Evolutionary conservation across 768 basidiomycete genomes (phyloP).

Genomic region (Tylopilus plumbeoviolaceoides): DNA sequence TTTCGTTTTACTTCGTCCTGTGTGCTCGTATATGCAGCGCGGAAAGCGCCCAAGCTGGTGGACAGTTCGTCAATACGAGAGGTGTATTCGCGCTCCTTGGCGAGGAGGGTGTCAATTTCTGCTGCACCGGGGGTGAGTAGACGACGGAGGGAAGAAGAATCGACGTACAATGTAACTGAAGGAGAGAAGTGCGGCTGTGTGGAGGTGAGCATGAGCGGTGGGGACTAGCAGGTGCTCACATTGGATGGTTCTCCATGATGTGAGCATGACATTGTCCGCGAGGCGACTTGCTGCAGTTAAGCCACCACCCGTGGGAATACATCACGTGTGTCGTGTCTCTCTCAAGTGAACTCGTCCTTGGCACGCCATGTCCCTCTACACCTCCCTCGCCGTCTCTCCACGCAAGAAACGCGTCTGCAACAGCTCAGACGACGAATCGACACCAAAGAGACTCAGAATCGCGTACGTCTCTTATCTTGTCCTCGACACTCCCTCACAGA

Average conservation of each 20-base stretch:
- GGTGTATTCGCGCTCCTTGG: conserved; percentile 21
- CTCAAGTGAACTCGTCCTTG: background rate
- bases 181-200: conserved; percentile 3
- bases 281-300: background rate
- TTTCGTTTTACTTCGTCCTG: conserved; percentile 21
- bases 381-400: conserved; percentile 58
- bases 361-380: conserved; percentile 14
- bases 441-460: conserved; percentile 66
- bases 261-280: background rate
- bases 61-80: conserved; percentile 21
- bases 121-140: conserved; percentile 7
- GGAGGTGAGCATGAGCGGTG: background rate
- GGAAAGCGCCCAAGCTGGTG: conserved; percentile 24
- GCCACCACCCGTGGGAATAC: conserved; percentile 13
- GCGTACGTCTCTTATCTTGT: conserved; percentile 33
- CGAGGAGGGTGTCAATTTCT: conserved; percentile 28
- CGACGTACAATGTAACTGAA: conserved; percentile 8
- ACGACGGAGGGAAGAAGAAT: background rate
- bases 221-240: conserved; percentile 9
- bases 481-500: background rate
- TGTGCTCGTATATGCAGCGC: conserved; percentile 23
- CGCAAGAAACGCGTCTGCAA: conserved; percentile 60
- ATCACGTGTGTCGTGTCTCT: conserved; percentile 26
- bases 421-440: conserved; percentile 47
- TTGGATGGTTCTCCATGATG: conserved; percentile 17